Conservation (phyloP, 2,329 filamentous ascomycete genomes). For the Penicillium italicum region DNA sequence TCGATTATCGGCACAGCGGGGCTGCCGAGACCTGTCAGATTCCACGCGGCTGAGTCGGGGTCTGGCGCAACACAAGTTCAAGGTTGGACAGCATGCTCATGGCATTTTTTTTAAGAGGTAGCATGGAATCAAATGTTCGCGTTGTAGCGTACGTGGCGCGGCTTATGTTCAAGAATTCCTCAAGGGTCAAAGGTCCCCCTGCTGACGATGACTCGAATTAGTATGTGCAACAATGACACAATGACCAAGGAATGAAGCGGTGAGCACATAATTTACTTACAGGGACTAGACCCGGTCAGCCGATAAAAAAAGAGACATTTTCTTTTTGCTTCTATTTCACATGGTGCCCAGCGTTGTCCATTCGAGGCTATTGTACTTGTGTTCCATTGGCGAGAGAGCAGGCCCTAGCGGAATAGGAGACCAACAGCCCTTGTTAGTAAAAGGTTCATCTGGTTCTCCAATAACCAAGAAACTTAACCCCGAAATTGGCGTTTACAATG, state of each 20-base stretch:
- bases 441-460: slow-evolving; percentile 7
- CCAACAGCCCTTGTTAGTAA: slow-evolving; percentile 10
- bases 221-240: slow-evolving; percentile 26
- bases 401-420: slow-evolving; percentile 9
- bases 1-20: slow-evolving; percentile 74
- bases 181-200: slow-evolving; percentile 12
- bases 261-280: slow-evolving; percentile 4
- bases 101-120: slow-evolving; percentile 14
- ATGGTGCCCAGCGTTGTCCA: slow-evolving; percentile 21
- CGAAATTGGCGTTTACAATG: slow-evolving; percentile 18
- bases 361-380: slow-evolving; percentile 1
- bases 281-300: slow-evolving; percentile 22
- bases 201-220: slow-evolving; percentile 22
- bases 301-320: slow-evolving; percentile 16
- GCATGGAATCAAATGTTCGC: slow-evolving; percentile 19
- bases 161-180: slow-evolving; percentile 1
- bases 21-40: slow-evolving; percentile 51
- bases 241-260: slow-evolving; percentile 19
- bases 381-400: slow-evolving; percentile 15
- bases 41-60: slow-evolving; percentile 20
- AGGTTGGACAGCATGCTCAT: slow-evolving; percentile 26
- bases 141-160: slow-evolving; percentile 5
- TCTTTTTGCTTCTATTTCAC: slow-evolving; percentile 26
- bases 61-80: slow-evolving; percentile 7
- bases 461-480: slow-evolving; percentile 12